Conservation (phyloP, 345 rosid genomes). For the Corchorus olitorius region DNA sequence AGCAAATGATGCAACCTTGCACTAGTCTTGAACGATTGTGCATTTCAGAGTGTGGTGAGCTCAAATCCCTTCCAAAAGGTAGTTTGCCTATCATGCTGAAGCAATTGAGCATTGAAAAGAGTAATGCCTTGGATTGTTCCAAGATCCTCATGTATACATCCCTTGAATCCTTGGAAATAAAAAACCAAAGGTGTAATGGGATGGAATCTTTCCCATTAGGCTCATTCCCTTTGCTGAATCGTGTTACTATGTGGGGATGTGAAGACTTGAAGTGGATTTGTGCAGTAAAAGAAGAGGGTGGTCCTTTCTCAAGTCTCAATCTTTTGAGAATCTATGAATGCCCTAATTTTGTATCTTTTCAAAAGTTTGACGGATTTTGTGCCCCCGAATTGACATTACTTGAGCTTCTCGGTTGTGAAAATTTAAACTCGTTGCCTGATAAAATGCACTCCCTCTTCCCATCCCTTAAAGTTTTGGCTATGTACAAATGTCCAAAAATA, state of each 20-base stretch:
- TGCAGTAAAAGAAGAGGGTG: neutral
- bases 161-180: neutral
- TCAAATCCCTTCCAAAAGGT: neutral
- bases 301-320: neutral
- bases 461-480: neutral
- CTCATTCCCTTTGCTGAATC: neutral
- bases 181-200: neutral
- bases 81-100: neutral
- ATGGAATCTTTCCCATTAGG: neutral
- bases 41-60: neutral
- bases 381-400: neutral
- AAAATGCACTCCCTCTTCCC: too few species aligned
- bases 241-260: accelerated
- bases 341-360: neutral
- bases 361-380: neutral
- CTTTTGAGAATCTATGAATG: accelerated
- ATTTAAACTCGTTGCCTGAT: neutral
- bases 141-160: neutral
- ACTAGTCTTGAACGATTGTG: too few species aligned
- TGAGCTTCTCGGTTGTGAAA: accelerated
- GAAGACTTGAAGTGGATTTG: neutral
- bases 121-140: neutral
- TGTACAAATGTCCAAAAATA: too few species aligned
- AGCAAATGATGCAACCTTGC: too few species aligned
- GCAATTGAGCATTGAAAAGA: accelerated